phyloP scores from a whole-genome alignment of 2,329 filamentous ascomycete genomes.

The Scortechinia acanthostroma region DNA sequence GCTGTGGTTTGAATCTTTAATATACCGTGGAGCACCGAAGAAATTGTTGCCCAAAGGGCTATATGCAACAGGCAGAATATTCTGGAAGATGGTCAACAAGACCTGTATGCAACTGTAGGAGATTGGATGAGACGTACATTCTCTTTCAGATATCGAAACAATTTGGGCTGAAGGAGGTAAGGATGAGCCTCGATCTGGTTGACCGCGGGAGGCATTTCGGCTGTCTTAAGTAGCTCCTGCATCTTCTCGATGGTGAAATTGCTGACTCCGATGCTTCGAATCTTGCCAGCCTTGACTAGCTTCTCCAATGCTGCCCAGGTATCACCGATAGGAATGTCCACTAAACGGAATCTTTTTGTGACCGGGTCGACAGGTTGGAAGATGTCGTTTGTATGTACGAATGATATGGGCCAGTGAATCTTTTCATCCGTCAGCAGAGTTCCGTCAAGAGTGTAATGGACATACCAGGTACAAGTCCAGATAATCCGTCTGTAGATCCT shows the following conservation, averaged over 20 bases:
- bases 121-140: not conserved
- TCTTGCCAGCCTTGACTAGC: conserved; percentile 13
- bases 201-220: conserved; percentile 40
- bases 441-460: conserved; percentile 13
- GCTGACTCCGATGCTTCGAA: conserved; percentile 26
- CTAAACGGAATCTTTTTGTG: not conserved
- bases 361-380: not conserved
- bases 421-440: not conserved
- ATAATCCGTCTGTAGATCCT: conserved; percentile 32
- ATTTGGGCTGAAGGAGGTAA: conserved; percentile 46
- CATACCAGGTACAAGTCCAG: conserved; percentile 32
- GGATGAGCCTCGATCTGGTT: conserved; percentile 61
- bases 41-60: conserved; percentile 51
- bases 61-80: conserved; percentile 50
- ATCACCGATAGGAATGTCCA: conserved; percentile 12
- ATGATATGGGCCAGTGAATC: not conserved
- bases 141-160: conserved; percentile 40
- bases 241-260: conserved; percentile 27
- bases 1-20: not conserved
- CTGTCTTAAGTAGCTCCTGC: conserved; percentile 18
- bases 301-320: conserved; percentile 16
- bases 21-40: conserved; percentile 9
- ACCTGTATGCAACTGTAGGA: not conserved
- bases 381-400: not conserved
- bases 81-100: conserved; percentile 22